Evolutionary conservation across 2,329 filamentous ascomycete genomes (phyloP).

Genomic region (Bertia moriformis): DNA sequence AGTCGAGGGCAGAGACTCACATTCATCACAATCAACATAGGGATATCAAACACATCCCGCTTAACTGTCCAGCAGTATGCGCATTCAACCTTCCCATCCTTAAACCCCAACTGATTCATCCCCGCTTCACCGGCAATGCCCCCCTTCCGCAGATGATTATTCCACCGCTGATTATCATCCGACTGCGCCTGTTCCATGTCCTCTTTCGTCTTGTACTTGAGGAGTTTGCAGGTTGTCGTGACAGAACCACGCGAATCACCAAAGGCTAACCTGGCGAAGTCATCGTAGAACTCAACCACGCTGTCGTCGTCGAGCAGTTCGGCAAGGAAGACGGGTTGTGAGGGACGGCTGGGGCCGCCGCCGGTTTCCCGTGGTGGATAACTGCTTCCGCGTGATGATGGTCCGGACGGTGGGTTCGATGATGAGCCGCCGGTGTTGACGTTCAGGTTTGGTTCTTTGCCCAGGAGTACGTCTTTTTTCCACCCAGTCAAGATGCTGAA

Average conservation of each 20-base stretch:
- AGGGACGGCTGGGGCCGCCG: conserved; percentile 12
- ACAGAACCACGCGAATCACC: conserved; percentile 78
- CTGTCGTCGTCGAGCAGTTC: conserved; percentile 88
- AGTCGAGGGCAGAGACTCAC: conserved; percentile 43
- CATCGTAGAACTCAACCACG: conserved; percentile 87
- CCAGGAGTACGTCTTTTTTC: conserved; percentile 77
- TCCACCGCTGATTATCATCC: conserved; percentile 23
- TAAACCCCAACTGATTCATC: conserved; percentile 61
- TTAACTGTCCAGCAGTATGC: conserved; percentile 96
- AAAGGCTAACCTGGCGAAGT: conserved; percentile 85
- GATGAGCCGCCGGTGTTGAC: conserved; percentile 54
- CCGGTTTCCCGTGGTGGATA: neutral
- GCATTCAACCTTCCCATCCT: conserved; percentile 84
- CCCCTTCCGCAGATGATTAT: conserved; percentile 28
- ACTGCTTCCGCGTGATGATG: neutral
- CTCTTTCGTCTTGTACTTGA: conserved; percentile 77
- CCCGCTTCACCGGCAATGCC: conserved; percentile 60
- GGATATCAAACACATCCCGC: conserved; percentile 92
- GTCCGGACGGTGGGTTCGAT: conserved; percentile 21
- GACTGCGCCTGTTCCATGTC: conserved; percentile 20
- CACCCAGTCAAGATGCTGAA: conserved; percentile 93
- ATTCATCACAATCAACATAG: conserved; percentile 96
- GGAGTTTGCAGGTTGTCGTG: conserved; percentile 67
- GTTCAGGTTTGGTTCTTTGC: conserved; percentile 76
- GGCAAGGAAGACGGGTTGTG: conserved; percentile 79